Base-by-base conservation (phyloP, 306 rosid genomes). In the Fragaria ananassa region DNA sequence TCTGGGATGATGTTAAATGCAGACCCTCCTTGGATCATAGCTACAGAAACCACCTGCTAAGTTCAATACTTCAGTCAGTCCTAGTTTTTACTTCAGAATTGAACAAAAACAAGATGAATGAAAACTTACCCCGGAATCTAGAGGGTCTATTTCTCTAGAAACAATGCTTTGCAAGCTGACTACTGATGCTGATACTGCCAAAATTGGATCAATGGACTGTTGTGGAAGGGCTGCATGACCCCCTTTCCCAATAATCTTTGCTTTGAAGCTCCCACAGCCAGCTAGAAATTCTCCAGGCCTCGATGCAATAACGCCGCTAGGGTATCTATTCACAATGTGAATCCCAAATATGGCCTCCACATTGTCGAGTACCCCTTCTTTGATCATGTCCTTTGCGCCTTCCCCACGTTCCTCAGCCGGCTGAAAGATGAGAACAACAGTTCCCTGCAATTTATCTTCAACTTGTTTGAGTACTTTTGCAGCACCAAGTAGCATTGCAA, bases 181-280 rank as follows among this genome's bases (percentile, higher is more conserved):
- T 27, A 93, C 88, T 4, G 98, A 86, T 18, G 96, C 74, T 29
- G 97, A 87, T 66, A 87, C 96, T 10, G 98, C 98, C 88, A 93
- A 81, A 72, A 93, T 80, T 12, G 98, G 91, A 83, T 91, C 98
- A 42, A 87, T 79, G 57, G 93, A 84, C 51, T 78, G 71, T 37
- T 90, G 98, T 10, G 97, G 91, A 81, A 23, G 63, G 29, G 96
- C 93, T 5, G 92, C 96, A n/a, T 85, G 89, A 12, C 97, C 97
- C 7, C 93, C 92, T 83, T 85, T 91, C 51, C 98, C 98, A 0
- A 17, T 78, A 81, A 93, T 93, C 84, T 86, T 90, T 1, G 97
- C 98, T 70, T 79, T 91, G 89, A 93, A 93, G 97, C 98, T 86
- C 76, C 98, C 98, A 78, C 96, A 93, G 37, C 98, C 98, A 0